phyloP scores from a whole-genome alignment of 164 flowering plant species.

The Taxillus chinensis region DNA sequence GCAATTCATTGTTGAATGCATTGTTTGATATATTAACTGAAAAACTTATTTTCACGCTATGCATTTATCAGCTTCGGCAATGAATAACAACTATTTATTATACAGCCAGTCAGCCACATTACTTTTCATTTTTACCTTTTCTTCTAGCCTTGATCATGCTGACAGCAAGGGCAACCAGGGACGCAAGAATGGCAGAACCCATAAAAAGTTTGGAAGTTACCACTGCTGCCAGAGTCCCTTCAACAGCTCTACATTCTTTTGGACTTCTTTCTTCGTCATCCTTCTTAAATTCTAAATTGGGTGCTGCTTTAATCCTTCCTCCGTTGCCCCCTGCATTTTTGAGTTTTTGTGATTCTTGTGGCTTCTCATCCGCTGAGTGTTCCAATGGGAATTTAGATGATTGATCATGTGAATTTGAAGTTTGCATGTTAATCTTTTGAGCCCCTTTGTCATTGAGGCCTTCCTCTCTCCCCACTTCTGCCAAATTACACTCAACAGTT shows the following conservation, averaged over 20 bases:
- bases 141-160: conserved; percentile 23
- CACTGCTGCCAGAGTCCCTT: background rate
- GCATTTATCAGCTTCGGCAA: background rate
- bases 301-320: background rate
- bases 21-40: too few relatives aligned
- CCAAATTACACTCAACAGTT: too few relatives aligned
- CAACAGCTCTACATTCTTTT: background rate
- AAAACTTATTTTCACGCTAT: background rate
- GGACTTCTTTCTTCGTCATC: background rate
- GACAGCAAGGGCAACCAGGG: conserved; percentile 33
- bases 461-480: background rate
- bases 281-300: too few relatives aligned
- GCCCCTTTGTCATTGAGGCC: too few relatives aligned
- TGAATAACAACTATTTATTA: background rate
- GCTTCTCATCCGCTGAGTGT: too few relatives aligned
- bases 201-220: conserved; percentile 9
- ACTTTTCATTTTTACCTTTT: conserved; percentile 2
- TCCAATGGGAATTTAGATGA: background rate
- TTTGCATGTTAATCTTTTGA: too few relatives aligned
- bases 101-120: too few relatives aligned
- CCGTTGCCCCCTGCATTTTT: background rate
- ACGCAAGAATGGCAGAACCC: conserved; percentile 42
- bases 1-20: too few relatives aligned
- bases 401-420: background rate
- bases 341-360: background rate